Evolutionary conservation across 2,329 filamentous ascomycete genomes (phyloP), one percentile per base, ranked within the genome.

Genomic region (Botrytis paeoniae): DNA sequence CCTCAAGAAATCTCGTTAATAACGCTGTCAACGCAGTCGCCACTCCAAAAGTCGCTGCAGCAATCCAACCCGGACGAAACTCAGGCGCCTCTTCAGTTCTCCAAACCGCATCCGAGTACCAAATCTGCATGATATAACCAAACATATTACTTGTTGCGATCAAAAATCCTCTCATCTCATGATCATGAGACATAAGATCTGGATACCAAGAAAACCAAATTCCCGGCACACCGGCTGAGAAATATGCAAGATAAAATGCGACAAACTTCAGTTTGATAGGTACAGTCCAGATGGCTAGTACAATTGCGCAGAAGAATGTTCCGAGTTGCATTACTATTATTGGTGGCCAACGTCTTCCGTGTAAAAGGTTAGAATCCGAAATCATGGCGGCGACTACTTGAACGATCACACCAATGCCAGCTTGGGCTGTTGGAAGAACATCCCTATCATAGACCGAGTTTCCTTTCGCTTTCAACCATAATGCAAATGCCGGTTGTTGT

Each of bases 231-330:
- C 75, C 75, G 12, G 74, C 71, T 12, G 43, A 63, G 48, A 69
- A 70, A 39, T 70, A 76, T 20, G 69, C 65, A 18, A 75, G 51
- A 54, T 75, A 76, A 35, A 70, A 76, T 5, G 70, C 75, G 22
- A 66, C 64, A 32, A 68, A 76, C 10, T 66, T 70, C 9, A 69
- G 22, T 3, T 65, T 63, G 22, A 69, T 22, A 3, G 75, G 75
- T 3, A 76, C 74, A n/a, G 43, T 74, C 75, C 75, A 75, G 3
- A 72, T 51, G 1, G 69, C 66, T 3, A 76, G 54, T 4, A 81
- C 77, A 32, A 82, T 76, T 12, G 74, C 74, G 4, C 78, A 75
- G 54, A 82, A 81, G 8, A 78, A 35, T 6, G 75, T 76, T 14
- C 73, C 75, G 3, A 72, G 73, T 69, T 78, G 77, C 78, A 78